Conservation (phyloP, 495 filamentous ascomycete genomes). For the Penicillium mononematosum region DNA sequence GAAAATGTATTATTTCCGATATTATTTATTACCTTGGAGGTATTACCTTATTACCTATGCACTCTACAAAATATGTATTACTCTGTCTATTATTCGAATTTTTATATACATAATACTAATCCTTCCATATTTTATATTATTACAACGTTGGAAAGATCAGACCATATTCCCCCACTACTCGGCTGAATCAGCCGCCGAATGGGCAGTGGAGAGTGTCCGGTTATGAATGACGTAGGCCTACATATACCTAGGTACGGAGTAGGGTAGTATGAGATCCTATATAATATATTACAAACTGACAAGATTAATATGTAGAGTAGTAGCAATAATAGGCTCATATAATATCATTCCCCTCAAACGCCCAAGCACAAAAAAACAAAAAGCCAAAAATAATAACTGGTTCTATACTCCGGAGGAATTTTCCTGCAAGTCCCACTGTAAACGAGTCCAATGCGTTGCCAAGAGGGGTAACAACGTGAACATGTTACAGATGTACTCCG, state of each 20-base stretch:
- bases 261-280: too few species aligned
- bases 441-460: conserved; percentile 12
- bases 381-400: neutral
- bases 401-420: conserved; percentile 2
- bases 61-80: too few species aligned
- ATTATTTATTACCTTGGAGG: neutral
- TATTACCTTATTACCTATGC: neutral
- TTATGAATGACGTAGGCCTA: neutral
- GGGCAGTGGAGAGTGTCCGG: neutral
- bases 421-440: conserved; percentile 11
- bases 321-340: neutral
- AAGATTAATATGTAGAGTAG: too few species aligned
- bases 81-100: too few species aligned
- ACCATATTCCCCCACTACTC: neutral
- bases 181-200: neutral
- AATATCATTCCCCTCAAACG: neutral
- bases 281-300: too few species aligned
- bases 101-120: too few species aligned
- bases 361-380: neutral
- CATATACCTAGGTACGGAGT: too few species aligned
- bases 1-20: neutral
- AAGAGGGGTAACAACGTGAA: conserved; percentile 4
- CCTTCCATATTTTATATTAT: too few species aligned
- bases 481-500: neutral
- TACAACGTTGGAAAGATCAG: neutral